phyloP scores from a whole-genome alignment of 1,284 basidiomycete species.

The Marasmius fiardii region DNA sequence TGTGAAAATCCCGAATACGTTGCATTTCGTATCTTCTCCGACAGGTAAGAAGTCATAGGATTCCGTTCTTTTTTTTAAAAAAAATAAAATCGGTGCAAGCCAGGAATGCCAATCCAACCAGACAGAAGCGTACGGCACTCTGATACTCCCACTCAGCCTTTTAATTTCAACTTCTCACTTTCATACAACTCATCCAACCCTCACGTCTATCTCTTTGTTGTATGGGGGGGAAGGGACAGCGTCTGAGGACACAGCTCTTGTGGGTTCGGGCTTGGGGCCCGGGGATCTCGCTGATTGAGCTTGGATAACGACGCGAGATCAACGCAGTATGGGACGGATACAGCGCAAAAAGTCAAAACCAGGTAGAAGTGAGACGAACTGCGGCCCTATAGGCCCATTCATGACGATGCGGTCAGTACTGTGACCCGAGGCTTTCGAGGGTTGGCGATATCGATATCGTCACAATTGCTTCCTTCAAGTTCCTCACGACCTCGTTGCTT shows the following conservation, averaged over 20 bases:
- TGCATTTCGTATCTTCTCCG: slow-evolving; percentile 43
- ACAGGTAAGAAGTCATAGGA: slow-evolving; percentile 39
- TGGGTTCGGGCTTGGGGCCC: not conserved
- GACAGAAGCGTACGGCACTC: slow-evolving; percentile 36
- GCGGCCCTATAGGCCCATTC: too few species aligned
- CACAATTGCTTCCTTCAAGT: too few species aligned
- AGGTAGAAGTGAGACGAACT: too few species aligned
- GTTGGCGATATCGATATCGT: too few species aligned
- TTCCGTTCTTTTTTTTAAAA: slow-evolving; percentile 25
- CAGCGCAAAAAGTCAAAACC: too few species aligned
- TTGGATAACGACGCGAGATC: too few species aligned
- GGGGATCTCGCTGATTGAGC: too few species aligned
- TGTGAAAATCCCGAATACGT: slow-evolving; percentile 38
- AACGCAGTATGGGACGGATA: too few species aligned
- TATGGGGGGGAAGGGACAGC: not conserved
- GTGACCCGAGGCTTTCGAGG: too few species aligned
- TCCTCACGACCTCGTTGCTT: too few species aligned
- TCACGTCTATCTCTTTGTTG: slow-evolving; percentile 27
- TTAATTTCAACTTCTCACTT: slow-evolving; percentile 32
- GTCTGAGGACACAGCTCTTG: slow-evolving; percentile 27
- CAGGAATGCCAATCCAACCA: not conserved
- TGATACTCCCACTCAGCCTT: slow-evolving; percentile 38
- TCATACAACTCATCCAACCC: slow-evolving; percentile 31
- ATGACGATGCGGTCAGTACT: too few species aligned
- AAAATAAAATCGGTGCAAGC: not conserved